A percentile compares a stretch with the other conserved stretches of the same genome.
These are phyloP conservation scores for Sanghuangporus baumii DNA, from an alignment of 1,284 basidiomycete species.

Conservation along the genomic window DNA sequence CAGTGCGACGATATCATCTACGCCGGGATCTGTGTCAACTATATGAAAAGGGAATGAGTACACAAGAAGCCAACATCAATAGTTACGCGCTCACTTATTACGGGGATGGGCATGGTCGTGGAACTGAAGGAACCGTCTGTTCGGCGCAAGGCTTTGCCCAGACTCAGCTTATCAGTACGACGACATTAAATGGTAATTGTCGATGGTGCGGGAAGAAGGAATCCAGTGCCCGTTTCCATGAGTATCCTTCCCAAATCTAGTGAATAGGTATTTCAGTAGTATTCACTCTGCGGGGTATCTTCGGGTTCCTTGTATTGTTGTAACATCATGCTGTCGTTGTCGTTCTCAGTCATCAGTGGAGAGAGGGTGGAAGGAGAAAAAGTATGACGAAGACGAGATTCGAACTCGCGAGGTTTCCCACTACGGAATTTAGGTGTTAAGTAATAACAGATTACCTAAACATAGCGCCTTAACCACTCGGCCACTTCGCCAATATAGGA, in stretches of 20 bases:
- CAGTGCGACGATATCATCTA: constrained; percentile 86
- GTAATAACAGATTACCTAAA: constrained; percentile 35
- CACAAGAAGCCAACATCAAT: neutral
- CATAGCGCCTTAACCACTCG: constrained; percentile 60
- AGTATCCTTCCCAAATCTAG: neutral
- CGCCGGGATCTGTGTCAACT: constrained; percentile 87
- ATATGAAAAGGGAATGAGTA: neutral
- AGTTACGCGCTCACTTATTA: constrained; percentile 11
- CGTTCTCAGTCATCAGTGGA: no score
- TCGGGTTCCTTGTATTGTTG: no score
- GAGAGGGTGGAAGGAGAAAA: neutral
- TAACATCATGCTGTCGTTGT: no score
- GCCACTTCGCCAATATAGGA: constrained; percentile 52
- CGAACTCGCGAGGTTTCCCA: constrained; percentile 59
- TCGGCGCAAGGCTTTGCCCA: neutral
- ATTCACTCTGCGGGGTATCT: no score
- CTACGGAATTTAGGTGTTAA: constrained; percentile 36
- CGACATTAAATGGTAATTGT: neutral
- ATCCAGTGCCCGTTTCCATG: neutral
- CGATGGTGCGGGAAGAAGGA: neutral
- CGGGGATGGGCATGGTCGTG: constrained; percentile 13
- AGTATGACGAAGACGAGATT: constrained; percentile 41
- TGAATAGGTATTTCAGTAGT: no score
- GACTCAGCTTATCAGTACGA: neutral
- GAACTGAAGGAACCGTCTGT: neutral